Conservation (phyloP, 371 early-diverging fungal genomes). For the Mucor irregularis region DNA sequence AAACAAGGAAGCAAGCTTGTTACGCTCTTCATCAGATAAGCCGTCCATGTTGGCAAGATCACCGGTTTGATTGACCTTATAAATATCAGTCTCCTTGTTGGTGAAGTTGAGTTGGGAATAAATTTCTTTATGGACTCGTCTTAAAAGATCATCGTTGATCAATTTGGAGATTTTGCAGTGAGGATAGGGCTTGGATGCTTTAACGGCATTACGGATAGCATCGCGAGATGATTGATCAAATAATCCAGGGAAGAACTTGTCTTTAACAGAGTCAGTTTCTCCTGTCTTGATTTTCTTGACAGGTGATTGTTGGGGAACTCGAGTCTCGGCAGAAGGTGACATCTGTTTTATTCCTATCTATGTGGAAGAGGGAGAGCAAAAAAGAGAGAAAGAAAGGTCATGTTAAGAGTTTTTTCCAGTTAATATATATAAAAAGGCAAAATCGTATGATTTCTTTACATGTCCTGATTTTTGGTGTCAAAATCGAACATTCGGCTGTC, state of each 20-base stretch:
- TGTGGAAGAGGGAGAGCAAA: neutral
- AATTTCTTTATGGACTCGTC: slow-evolving; percentile 67
- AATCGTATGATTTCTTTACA: neutral
- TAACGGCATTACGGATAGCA: slow-evolving; percentile 28
- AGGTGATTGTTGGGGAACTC: neutral
- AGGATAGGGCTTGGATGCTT: slow-evolving; percentile 62
- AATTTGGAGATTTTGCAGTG: slow-evolving; percentile 64
- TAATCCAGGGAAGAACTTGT: slow-evolving; percentile 32
- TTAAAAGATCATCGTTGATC: slow-evolving; percentile 58
- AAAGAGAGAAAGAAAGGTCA: neutral
- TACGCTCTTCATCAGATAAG: slow-evolving; percentile 53
- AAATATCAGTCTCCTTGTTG: slow-evolving; percentile 79
- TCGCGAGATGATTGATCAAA: slow-evolving; percentile 25
- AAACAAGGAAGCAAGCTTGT: slow-evolving; percentile 50
- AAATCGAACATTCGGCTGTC: no score
- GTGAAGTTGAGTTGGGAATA: slow-evolving; percentile 62
- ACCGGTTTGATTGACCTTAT: slow-evolving; percentile 76
- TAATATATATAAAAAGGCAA: no score
- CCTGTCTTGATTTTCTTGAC: slow-evolving; percentile 22
- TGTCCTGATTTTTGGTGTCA: neutral
- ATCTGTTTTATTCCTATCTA: neutral
- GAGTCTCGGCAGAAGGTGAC: slow-evolving; percentile 6
- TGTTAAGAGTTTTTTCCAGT: no score
- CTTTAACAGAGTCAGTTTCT: slow-evolving; percentile 1
- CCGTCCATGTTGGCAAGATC: slow-evolving; percentile 83